Evolutionary conservation across 2,329 filamentous ascomycete species (phyloP), one percentile per base, ranked within the genome.

Genomic region (Trichoderma lentiforme): DNA sequence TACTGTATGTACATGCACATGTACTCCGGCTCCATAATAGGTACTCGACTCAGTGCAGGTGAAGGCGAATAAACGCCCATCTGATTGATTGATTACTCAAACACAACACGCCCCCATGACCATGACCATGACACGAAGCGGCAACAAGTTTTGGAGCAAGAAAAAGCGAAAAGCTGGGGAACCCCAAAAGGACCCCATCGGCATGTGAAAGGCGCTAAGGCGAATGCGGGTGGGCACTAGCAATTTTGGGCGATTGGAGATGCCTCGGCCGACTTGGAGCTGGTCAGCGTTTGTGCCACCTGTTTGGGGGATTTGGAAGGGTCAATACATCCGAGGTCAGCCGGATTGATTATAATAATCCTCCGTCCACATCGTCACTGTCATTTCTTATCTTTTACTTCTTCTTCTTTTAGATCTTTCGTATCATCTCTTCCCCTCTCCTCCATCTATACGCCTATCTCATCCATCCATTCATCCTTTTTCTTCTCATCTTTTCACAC

Each of bases 211-310:
- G 64, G 43, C 69, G 69, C 69, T 58, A 71, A 70, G 60, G 63
- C 75, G 64, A 73, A 70, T 61, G 70, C 71, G 61, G 71, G 71
- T 65, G 60, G 65, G 60, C 43, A 36, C 60, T 39, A 64, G 15
- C 65, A 58, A 51, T 58, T 39, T 30, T 63, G 69, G 72, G 74
- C 74, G 74, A 75, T 64, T 71, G 72, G 71, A 79, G 77, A 77
- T 80, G 79, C 79, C 79, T 80, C 79, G 79, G 78, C 76, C 78
- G 74, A 68, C 60, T 61, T 73, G 34, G 62, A 58, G 63, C 72
- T 43, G 39, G 76, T 51, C 75, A 76, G 74, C 73, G 73, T 75
- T 34, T 34, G 58, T 24, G 47, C 63, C 24, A 24, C 51, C 26
- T 36, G 64, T 57, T 36, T 47, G 56, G 57, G 28, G 43, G 30